Evolutionary conservation across 1,284 basidiomycete genomes (phyloP), one percentile per base, ranked within the genome.

Genomic region (Clitocybe nebularis): DNA sequence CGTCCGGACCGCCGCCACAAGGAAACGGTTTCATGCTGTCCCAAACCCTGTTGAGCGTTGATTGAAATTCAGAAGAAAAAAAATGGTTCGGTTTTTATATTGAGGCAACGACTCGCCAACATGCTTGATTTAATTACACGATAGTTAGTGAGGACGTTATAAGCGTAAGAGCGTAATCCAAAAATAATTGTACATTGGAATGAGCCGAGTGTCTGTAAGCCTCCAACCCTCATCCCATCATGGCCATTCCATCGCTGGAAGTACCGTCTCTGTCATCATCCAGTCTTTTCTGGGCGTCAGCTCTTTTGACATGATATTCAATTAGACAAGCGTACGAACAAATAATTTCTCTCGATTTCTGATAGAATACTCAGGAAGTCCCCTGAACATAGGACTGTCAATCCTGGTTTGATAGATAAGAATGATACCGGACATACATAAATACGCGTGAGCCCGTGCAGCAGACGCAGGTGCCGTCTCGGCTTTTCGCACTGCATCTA

Each of bases 291-390:
- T 48, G 43, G 35, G 39, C 19, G 37, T 53, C 45, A 51, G 49
- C 49, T 58, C 14, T 20, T 36, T 19, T 23, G 36, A 7, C 13
- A 36, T 14, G 3, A 21, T 24, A 36, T 17, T 16, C 10, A 20
- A 32, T 40, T 24, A 14, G 26, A 21, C 14, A 28, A 47, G 19
- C 29, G 35, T 42, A 76, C 84, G 61, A 53, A 85, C 81, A 89
- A 60, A 69, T 89, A 89, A 62, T 89, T 89, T 51, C 85, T 69
- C 56, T 93, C 90, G 52, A 93, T 91, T 63, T 93, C 90, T 14
- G 84, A 88, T 26, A 93, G 62, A 52, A 93, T 91, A 35, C 85
- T 88, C 26, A 93, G 66, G 65, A 93, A 93, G 69, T 93, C 89
- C 87, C 88, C 88, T 90, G 58, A 21, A 37, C 39, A 43, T 29